Base-by-base conservation (phyloP, 2,329 filamentous ascomycete species). In the Xylaria sp. region DNA sequence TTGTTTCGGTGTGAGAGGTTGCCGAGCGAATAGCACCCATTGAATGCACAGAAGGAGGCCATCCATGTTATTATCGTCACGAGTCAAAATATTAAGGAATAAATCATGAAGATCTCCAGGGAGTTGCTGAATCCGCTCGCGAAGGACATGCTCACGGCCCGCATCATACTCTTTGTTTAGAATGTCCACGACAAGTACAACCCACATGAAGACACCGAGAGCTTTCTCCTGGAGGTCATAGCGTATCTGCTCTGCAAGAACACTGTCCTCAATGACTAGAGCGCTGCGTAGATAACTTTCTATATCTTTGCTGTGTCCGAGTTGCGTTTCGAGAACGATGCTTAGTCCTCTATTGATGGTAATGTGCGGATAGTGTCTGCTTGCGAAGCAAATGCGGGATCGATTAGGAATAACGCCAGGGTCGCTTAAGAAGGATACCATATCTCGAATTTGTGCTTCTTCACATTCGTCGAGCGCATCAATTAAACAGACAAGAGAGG, bases 381-480 rank as follows among this genome's bases (percentile, higher is more conserved):
- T 86, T 0, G 84, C 83, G 2, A 86, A 80, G 59, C 81, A 85
- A 0, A 83, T 71, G 0, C 67, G 74, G 0, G 86, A 71, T 0
- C 36, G 3, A 0, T 73, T 50, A 0, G 59, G 55, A 0, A 71
- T 5, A 3, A 80, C 72, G 0, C 78, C 75, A 0, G 85, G 60
- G 0, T 78, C 70, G 53, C 83, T 78, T 13, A 86, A 80, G 61
- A 82, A 83, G 0, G 70, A 53, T 0, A 86, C 72, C 81, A 87
- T 84, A 0, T 80, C 77, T 43, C 78, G 76, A 1, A 82, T 74
- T 46, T 86, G 75, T 1, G 73, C 60, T 58, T 83, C 80, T 7
- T 83, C 76, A 63, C 83, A 85, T 69, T 86, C 85, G 43, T 87
- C 84, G 0, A 86, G 75, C 0, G 84, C 84, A 60, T 77, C 74